Base-by-base conservation (phyloP, 2,329 filamentous ascomycete genomes). In the Colletotrichum musicola region DNA sequence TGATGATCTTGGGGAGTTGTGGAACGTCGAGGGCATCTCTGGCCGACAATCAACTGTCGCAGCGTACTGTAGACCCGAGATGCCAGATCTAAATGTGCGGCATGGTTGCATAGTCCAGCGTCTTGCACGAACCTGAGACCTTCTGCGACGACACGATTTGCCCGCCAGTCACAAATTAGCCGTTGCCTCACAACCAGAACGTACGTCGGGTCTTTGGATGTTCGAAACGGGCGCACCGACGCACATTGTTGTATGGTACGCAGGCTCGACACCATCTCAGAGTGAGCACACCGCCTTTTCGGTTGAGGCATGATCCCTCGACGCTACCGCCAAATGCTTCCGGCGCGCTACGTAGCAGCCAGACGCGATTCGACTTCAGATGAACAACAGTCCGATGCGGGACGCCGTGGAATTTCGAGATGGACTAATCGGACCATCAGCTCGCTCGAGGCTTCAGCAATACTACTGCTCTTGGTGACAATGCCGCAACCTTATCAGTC, bases 271-370 rank as follows among this genome's bases (percentile, higher is more conserved):
- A 70, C 67, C 69, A 70, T 40, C 44, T 42, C 51, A 22, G 49
- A 4, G 22, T 25, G 44, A 63, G 49, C 68, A 71, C 72, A 73
- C 72, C 72, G 72, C 72, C 70, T 72, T 73, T 73, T 73, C 64
- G 46, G 47, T 64, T 53, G 56, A 63, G 53, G 51, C 65, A 62
- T 62, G 14, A 57, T 60, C 61, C 61, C 66, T 66, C 50, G 30
- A 68, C 67, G 54, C 67, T 67, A 70, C 67, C 20, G 35, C 53
- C 59, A 49, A 60, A 57, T 46, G 35, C 6, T 10, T 20, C 46
- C 49, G 35, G 22, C 20, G 20, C 42, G 55, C 62, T 50, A 35
- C 30, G 50, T 25, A 54, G 13, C 61, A 30, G 30, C 12, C 49
- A 14, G 53, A 44, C 38, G 25, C 30, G 20, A 25, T 7, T 60